Base-by-base conservation (phyloP, 176 grass and related monocot genomes). In the Avena atlantica region DNA sequence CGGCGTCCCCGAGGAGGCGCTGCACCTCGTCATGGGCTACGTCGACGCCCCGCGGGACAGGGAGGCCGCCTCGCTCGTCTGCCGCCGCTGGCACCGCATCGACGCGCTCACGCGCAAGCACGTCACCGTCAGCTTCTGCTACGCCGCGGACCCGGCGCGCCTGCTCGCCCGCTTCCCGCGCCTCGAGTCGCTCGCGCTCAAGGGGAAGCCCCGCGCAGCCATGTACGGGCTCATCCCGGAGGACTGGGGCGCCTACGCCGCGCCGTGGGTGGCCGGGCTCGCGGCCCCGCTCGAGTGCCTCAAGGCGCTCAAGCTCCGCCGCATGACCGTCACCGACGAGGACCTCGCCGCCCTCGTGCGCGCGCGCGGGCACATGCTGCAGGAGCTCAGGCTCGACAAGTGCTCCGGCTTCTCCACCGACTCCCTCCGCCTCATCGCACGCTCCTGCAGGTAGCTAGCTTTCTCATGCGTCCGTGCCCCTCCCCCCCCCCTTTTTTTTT, bases 331-430 rank as follows among this genome's bases (percentile, higher is more conserved):
- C 42, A 79, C 79, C 25, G 95, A 98, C 63, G 88, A 72, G 4
- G 91, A 94, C 73, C 51, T 98, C 60, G 67, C 49, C 25, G 34
- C 65, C 53, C 86, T 98, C 40, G 88, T 94, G 31, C 74, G 49
- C n/a, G 78, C 90, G 2, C 90, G 95, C 61, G 95, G 93, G 0
- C 81, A 88, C 63, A 92, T 95, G 81, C 81, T 98, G 31, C 91
- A 88, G 78, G 89, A 86, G 50, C 90, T 98, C 72, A 91, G 91
- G 91, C 90, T 98, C 31, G 96, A 98, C 81, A 94, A 93, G 74
- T 98, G 95, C 91, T 92, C 90, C 44, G 93, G 68, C 3, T 98
- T 98, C 79, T 98, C 93, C 68, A 98, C 95, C 5, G 86, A 95
- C 52, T 81, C 89, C 2, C 95, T 98, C 21, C 84, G 81, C 82